phyloP scores from a whole-genome alignment of 371 early-diverging fungal species.

The Parasitella parasitica region DNA sequence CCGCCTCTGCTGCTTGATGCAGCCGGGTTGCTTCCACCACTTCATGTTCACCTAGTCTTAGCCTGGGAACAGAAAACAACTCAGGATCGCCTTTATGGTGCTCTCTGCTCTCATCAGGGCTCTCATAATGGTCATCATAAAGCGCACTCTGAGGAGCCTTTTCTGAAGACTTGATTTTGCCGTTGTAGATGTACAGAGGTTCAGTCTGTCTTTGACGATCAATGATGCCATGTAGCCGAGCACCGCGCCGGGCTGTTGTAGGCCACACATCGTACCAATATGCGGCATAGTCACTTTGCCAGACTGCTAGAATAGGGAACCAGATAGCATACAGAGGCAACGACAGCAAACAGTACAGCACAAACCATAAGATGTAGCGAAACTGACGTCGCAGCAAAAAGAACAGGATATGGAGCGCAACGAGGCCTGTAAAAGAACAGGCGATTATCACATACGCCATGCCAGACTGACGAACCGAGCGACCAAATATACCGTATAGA shows the following conservation, averaged over 20 bases:
- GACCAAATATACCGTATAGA: slow-evolving; percentile 36
- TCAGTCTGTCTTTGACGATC: slow-evolving; percentile 9
- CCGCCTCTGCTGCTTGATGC: slow-evolving; percentile 42
- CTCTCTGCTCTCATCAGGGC: neutral
- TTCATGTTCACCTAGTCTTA: slow-evolving; percentile 43
- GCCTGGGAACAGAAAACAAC: slow-evolving; percentile 15
- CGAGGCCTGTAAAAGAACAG: slow-evolving; percentile 27
- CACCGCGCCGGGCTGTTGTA: slow-evolving; percentile 4
- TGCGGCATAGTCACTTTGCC: slow-evolving; percentile 35
- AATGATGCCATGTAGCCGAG: slow-evolving; percentile 40
- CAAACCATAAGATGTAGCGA: slow-evolving; percentile 48
- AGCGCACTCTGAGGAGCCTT: neutral
- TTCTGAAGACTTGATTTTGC: neutral
- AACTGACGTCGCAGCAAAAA: slow-evolving; percentile 46
- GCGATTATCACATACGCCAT: slow-evolving; percentile 41
- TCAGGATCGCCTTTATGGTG: neutral
- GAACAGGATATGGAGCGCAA: slow-evolving; percentile 39
- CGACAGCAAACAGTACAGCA: slow-evolving; percentile 34
- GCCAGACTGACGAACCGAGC: slow-evolving; percentile 23
- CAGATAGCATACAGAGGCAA: slow-evolving; percentile 44
- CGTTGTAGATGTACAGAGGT: neutral
- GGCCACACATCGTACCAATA: slow-evolving; percentile 52
- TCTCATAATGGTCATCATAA: slow-evolving; percentile 3
- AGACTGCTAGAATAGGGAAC: slow-evolving; percentile 44
- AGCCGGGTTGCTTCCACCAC: slow-evolving; percentile 29